A percentile compares a stretch with the other conserved stretches of the same genome.
Evolutionary conservation across 2,329 filamentous ascomycete genomes (phyloP).

Genomic region (Thelonectria discophora): DNA sequence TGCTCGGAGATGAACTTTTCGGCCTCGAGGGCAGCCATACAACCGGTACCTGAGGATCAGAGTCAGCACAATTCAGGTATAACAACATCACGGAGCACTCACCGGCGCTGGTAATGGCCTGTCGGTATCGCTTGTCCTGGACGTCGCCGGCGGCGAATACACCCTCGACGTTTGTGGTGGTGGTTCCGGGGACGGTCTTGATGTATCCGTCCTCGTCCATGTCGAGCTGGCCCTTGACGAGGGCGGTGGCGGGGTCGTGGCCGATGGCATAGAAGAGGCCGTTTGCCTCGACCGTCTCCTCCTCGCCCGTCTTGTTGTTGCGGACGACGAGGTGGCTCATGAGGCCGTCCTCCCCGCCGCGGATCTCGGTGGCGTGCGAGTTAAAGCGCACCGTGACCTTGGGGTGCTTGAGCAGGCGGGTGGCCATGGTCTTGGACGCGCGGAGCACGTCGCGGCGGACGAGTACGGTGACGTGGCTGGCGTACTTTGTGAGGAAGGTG

Average conservation of each 20-base stretch:
- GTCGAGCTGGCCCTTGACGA: constrained; percentile 90
- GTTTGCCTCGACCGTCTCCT: constrained; percentile 87
- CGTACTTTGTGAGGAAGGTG: constrained; percentile 97
- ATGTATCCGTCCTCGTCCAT: constrained; percentile 93
- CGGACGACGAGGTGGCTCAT: constrained; percentile 90
- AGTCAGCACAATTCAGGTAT: not conserved
- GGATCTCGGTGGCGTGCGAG: constrained; percentile 81
- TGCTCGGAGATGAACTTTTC: constrained; percentile 90
- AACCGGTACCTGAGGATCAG: constrained; percentile 76
- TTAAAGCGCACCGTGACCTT: constrained; percentile 94
- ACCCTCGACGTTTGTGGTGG: constrained; percentile 86
- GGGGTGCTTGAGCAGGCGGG: constrained; percentile 79
- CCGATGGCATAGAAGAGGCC: constrained; percentile 98
- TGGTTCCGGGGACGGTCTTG: constrained; percentile 86
- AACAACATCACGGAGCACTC: constrained; percentile 49
- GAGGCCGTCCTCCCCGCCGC: constrained; percentile 83
- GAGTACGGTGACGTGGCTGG: constrained; percentile 90
- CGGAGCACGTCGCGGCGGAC: constrained; percentile 88
- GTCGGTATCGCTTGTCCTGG: constrained; percentile 97
- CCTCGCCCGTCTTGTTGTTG: constrained; percentile 77
- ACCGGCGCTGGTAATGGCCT: constrained; percentile 98
- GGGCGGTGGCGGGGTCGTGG: constrained; percentile 89
- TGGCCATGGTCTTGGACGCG: constrained; percentile 92
- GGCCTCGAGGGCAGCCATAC: constrained; percentile 93
- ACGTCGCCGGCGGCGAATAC: constrained; percentile 98